A percentile compares a stretch with the other conserved stretches of the same genome.
Conservation (phyloP, 371 early-diverging fungal species). For the Apophysomyces trapeziformis region DNA sequence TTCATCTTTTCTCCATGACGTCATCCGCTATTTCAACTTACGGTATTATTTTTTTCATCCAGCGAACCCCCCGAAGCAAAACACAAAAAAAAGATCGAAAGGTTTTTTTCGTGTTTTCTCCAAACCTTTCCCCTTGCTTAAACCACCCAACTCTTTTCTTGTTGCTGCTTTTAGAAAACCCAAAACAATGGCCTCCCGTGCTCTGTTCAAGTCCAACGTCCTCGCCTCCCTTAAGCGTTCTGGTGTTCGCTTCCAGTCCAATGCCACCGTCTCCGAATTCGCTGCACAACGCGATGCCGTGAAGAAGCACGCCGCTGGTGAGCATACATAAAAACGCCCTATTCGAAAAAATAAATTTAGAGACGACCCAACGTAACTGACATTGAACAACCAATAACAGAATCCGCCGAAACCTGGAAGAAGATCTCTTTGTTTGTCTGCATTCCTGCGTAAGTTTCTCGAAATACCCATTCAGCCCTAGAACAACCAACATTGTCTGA, state of each 20-base stretch:
- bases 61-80: neutral
- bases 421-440: slow-evolving; percentile 53
- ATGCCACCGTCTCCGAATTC: slow-evolving; percentile 28
- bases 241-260: slow-evolving; percentile 48
- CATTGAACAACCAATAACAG: slow-evolving; percentile 18
- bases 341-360: neutral
- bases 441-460: slow-evolving; percentile 50
- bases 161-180: no score
- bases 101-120: slow-evolving; percentile 11
- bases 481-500: neutral
- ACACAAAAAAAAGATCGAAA: slow-evolving; percentile 7
- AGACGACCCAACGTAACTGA: neutral
- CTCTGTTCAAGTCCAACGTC: slow-evolving; percentile 38
- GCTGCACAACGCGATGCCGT: slow-evolving; percentile 48
- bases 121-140: neutral
- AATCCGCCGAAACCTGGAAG: slow-evolving; percentile 55
- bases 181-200: slow-evolving; percentile 35
- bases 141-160: slow-evolving; percentile 4
- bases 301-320: slow-evolving; percentile 52
- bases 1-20: no score
- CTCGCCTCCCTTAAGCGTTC: slow-evolving; percentile 41
- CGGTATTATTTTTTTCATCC: no score
- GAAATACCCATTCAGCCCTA: no score
- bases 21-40: no score
- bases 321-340: neutral